phyloP scores from a whole-genome alignment of 106 monocot species.

The Dioscorea zingiberensis region DNA sequence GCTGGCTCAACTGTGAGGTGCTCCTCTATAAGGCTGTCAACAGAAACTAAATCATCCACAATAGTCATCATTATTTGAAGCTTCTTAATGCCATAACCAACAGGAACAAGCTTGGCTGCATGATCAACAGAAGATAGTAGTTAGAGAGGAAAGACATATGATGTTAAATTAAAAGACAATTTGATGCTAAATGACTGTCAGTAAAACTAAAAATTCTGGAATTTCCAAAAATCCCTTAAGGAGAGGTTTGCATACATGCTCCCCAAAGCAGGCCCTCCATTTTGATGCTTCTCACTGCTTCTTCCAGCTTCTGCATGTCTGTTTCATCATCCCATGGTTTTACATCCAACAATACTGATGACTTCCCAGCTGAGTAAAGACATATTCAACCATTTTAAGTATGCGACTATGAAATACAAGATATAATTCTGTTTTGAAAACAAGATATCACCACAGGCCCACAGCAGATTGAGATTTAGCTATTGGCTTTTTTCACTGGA shows the following conservation, averaged over 20 bases:
- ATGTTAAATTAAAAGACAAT: neutral
- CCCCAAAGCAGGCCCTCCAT: too few species aligned
- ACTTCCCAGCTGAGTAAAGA: constrained; percentile 20
- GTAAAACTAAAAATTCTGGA: neutral
- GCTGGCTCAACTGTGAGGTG: neutral
- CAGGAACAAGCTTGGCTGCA: constrained; percentile 65
- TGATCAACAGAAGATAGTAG: neutral
- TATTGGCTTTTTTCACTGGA: too few species aligned
- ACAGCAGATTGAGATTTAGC: too few species aligned
- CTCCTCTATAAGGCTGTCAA: constrained; percentile 7
- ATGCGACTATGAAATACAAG: neutral
- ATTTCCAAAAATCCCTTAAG: neutral
- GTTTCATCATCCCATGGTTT: too few species aligned
- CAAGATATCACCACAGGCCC: neutral
- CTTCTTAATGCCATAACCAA: constrained; percentile 64
- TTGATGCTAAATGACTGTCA: neutral
- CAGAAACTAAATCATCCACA: neutral
- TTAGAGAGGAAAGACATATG: neutral
- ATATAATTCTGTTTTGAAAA: neutral
- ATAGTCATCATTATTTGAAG: constrained; percentile 7
- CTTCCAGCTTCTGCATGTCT: too few species aligned
- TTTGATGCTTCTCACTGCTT: too few species aligned
- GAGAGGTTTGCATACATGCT: constrained; percentile 27
- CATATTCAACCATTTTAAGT: neutral
- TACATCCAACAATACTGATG: too few species aligned